phyloP scores from a whole-genome alignment of 139 green algal species.

The Chlamydomonas applanata region DNA sequence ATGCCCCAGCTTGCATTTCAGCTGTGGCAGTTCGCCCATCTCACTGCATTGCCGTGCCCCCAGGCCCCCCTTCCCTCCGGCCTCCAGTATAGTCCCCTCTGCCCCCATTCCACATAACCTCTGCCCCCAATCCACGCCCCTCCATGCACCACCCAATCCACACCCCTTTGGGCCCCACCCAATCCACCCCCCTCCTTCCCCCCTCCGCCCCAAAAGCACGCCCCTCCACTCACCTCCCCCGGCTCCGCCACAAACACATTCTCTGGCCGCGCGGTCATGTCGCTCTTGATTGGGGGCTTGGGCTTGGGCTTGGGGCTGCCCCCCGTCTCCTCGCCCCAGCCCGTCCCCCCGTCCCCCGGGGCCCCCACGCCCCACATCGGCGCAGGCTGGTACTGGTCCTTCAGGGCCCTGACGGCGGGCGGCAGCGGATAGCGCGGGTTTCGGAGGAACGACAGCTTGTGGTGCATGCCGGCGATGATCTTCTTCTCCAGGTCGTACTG shows the following conservation, averaged over 20 bases:
- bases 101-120: too few species aligned
- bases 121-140: too few species aligned
- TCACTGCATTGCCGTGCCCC: too few species aligned
- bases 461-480: slow-evolving; percentile 66
- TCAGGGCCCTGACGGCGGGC: slow-evolving; percentile 28
- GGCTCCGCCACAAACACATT: slow-evolving; percentile 49
- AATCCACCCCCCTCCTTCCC: too few species aligned
- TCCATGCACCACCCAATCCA: too few species aligned
- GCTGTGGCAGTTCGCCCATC: too few species aligned
- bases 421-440: slow-evolving; percentile 61
- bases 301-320: background rate
- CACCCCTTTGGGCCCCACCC: too few species aligned
- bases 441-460: slow-evolving; percentile 64
- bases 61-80: too few species aligned
- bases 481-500: slow-evolving; percentile 63
- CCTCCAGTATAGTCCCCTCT: too few species aligned
- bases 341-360: too few species aligned
- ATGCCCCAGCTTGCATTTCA: too few species aligned
- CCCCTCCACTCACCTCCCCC: slow-evolving; percentile 36
- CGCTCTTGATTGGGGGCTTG: slow-evolving; percentile 43
- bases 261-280: slow-evolving; percentile 31
- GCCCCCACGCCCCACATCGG: background rate
- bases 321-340: background rate
- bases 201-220: too few species aligned
- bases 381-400: slow-evolving; percentile 22